Evolutionary conservation across 257 asterid genomes (phyloP).

Genomic region (Cynanchum wilfordii): DNA sequence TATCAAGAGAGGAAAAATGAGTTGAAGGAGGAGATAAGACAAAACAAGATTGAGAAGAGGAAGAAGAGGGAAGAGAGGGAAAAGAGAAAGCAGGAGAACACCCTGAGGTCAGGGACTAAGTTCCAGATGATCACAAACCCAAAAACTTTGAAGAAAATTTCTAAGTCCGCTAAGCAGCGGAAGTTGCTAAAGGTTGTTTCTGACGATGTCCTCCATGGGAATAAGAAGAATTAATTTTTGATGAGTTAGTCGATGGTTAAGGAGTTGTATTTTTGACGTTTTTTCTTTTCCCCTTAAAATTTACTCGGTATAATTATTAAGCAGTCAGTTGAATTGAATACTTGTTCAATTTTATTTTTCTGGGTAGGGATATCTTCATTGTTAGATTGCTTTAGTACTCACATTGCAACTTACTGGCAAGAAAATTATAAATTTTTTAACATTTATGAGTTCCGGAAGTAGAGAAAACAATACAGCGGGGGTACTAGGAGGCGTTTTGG

Average conservation of each 20-base stretch:
- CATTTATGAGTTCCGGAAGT: too few relatives aligned
- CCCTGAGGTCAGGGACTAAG: constrained; percentile 61
- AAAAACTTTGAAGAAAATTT: constrained; percentile 68
- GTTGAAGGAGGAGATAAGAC: constrained; percentile 63
- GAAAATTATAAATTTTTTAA: too few relatives aligned
- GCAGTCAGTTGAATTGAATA: too few relatives aligned
- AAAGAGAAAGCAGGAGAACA: constrained; percentile 73
- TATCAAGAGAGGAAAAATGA: constrained; percentile 33
- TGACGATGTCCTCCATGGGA: constrained; percentile 24
- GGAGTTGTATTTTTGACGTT: background rate
- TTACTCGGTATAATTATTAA: too few relatives aligned
- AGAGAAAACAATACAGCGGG: too few relatives aligned
- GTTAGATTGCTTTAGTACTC: too few relatives aligned
- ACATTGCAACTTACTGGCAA: too few relatives aligned
- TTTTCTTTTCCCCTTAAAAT: background rate
- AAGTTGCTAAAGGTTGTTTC: constrained; percentile 70
- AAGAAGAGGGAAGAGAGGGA: constrained; percentile 64
- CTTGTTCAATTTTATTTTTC: too few relatives aligned
- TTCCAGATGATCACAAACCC: constrained; percentile 78
- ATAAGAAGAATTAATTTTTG: background rate
- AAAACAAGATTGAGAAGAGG: constrained; percentile 68
- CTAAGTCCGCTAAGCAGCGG: constrained; percentile 63
- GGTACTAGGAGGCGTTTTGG: too few relatives aligned
- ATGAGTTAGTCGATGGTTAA: background rate
- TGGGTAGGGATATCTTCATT: too few relatives aligned